Conservation (phyloP, 495 filamentous ascomycete genomes). For the Cryomyces antarcticus region DNA sequence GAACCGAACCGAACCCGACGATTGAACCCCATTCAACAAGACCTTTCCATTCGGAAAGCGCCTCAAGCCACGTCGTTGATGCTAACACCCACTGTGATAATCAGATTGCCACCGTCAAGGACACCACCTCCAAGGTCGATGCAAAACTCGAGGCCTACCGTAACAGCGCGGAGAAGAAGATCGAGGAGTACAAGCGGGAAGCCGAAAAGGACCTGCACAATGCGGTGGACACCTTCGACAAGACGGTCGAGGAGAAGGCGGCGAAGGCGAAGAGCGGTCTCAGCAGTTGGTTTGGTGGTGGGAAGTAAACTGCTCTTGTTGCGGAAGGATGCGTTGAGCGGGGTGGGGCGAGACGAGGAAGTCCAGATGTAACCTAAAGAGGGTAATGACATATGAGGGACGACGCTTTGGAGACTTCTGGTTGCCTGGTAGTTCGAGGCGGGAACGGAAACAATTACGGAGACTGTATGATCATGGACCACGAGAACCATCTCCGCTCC, state of each 20-base stretch:
- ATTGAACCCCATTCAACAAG: too few relatives aligned
- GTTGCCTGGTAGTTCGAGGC: too few relatives aligned
- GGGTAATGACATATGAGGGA: too few relatives aligned
- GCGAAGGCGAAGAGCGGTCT: slow-evolving; percentile 59
- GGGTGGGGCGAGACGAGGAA: too few relatives aligned
- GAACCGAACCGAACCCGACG: not conserved
- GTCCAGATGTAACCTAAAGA: too few relatives aligned
- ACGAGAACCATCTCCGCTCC: too few relatives aligned
- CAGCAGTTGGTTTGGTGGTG: slow-evolving; percentile 59
- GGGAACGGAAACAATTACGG: too few relatives aligned
- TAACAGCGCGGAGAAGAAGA: slow-evolving; percentile 41
- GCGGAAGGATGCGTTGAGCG: too few relatives aligned
- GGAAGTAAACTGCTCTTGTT: too few relatives aligned
- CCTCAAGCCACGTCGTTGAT: not conserved
- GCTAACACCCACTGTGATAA: not conserved
- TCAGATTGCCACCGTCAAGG: slow-evolving; percentile 28
- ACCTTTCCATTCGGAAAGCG: too few relatives aligned
- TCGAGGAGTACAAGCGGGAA: slow-evolving; percentile 30
- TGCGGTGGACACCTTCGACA: slow-evolving; percentile 35
- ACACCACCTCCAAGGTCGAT: slow-evolving; percentile 27
- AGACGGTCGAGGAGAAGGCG: slow-evolving; percentile 55
- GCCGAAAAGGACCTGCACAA: slow-evolving; percentile 12
- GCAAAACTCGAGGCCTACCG: slow-evolving; percentile 36
- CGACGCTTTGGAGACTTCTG: too few relatives aligned
- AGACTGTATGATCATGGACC: too few relatives aligned